Conservation (phyloP, 169 alveolate species). For the Plasmodium cynomolgi region DNA sequence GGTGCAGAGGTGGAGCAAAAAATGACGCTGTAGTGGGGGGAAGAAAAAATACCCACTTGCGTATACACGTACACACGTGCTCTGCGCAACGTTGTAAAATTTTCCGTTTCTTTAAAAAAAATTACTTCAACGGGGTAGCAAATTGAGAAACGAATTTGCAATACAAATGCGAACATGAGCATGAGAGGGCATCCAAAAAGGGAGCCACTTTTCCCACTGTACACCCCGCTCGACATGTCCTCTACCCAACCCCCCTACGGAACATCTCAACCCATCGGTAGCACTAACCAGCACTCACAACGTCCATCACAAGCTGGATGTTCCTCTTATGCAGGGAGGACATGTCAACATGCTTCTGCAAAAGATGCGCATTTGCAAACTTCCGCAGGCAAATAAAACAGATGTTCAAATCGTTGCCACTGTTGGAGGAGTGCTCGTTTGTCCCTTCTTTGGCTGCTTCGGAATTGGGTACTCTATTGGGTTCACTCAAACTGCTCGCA, state of each 20-base stretch:
- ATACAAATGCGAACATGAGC: neutral
- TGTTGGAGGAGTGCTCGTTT: conserved; percentile 3
- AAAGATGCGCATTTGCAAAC: conserved; percentile 75
- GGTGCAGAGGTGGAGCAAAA: neutral
- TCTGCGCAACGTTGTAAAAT: neutral
- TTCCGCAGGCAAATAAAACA: conserved; percentile 82
- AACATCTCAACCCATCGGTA: neutral
- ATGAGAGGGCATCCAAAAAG: neutral
- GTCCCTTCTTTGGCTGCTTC: neutral
- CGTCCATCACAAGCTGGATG: neutral
- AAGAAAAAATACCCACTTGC: neutral
- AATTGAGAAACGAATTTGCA: neutral
- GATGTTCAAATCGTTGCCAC: conserved; percentile 15
- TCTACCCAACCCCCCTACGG: neutral
- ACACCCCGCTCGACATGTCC: neutral
- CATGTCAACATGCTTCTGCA: conserved; percentile 77
- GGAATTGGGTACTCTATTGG: neutral
- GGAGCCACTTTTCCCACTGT: neutral
- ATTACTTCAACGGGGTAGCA: neutral
- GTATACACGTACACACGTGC: neutral
- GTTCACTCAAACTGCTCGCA: neutral
- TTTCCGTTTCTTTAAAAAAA: neutral
- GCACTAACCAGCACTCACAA: conserved; percentile 1
- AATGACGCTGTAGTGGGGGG: neutral
- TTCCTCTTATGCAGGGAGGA: conserved; percentile 80